A percentile compares a stretch with the other conserved stretches of the same genome.
These are phyloP conservation scores for Arthrinium puccinioides DNA, from an alignment of 2,329 filamentous ascomycete genomes.

Conservation along the genomic window DNA sequence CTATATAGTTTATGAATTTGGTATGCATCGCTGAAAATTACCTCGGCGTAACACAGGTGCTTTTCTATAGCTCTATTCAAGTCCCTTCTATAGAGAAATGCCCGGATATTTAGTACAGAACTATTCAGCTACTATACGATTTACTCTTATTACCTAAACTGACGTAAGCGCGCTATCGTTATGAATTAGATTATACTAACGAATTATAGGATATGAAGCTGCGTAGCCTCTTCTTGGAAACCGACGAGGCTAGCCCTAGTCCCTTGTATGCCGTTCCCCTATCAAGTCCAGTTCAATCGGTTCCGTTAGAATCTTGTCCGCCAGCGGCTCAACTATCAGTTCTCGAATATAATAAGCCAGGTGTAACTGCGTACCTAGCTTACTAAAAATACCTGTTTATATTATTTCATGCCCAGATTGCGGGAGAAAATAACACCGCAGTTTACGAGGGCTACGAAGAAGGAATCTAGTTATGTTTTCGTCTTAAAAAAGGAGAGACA, in stretches of 20 bases:
- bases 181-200: background rate
- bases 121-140: background rate
- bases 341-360: background rate
- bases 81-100: background rate
- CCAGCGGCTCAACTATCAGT: background rate
- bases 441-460: background rate
- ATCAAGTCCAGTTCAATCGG: background rate
- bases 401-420: background rate
- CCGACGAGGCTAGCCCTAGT: background rate
- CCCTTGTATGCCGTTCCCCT: background rate
- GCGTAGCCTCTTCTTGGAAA: background rate
- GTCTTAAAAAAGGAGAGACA: background rate
- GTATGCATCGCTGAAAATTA: background rate
- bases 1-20: background rate
- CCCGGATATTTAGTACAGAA: background rate
- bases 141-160: background rate
- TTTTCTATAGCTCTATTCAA: background rate
- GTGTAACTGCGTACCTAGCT: background rate
- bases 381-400: background rate
- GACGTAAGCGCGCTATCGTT: background rate
- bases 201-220: background rate
- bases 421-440: background rate
- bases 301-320: background rate
- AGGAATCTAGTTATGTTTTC: background rate
- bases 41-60: background rate